Base-by-base conservation (phyloP, 2,329 filamentous ascomycete species). In the Talaromyces amestolkiae region DNA sequence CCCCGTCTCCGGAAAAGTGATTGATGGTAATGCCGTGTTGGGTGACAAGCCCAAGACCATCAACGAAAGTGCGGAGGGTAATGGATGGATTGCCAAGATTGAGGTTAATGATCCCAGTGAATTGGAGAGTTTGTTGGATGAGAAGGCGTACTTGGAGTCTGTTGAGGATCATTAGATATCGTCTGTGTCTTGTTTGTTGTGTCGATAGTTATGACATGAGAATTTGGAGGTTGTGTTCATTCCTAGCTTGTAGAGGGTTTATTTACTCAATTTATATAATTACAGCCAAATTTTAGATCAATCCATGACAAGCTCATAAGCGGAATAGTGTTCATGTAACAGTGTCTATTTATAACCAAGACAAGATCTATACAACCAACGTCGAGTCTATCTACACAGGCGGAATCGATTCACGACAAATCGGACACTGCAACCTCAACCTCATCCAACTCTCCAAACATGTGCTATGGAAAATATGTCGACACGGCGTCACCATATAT, bases 401-500 rank as follows among this genome's bases (percentile, higher is more conserved):
- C 61, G 94, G 94, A 72, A 98, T 78, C 66, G 91, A 89, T 80
- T 97, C 93, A 70, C 95, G 85, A 79, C 95, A 98, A 70, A 97
- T 97, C 0, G 95, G 95, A 79, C 95, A 99, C 80, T 97, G 92
- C 73, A 99, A 79, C 65, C 94, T 82, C 76, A 96, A 93, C 74
- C 91, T 86, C 91, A 99, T 95, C 95, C 95, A 98, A 45, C 92
- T 93, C 79, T 98, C 94, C 70, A 99, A 80, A 77, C 95, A 99
- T 37, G 85, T 83, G 65, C 89, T 95, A 75, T 99, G 95, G 76
- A 99, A 99, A 58, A 98, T 93, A 80, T 99, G 95, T 64, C 93
- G 84, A 77, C 95, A 99, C 58, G 95, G 95, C 65, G 95, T 99
- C 24, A 98, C 92, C 95, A 99, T 99, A 79, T 98, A 98, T 71